Evolutionary conservation across 164 flowering plant genomes (phyloP), one percentile per base, ranked within the genome.

Genomic region (Dillenia turbinata): DNA sequence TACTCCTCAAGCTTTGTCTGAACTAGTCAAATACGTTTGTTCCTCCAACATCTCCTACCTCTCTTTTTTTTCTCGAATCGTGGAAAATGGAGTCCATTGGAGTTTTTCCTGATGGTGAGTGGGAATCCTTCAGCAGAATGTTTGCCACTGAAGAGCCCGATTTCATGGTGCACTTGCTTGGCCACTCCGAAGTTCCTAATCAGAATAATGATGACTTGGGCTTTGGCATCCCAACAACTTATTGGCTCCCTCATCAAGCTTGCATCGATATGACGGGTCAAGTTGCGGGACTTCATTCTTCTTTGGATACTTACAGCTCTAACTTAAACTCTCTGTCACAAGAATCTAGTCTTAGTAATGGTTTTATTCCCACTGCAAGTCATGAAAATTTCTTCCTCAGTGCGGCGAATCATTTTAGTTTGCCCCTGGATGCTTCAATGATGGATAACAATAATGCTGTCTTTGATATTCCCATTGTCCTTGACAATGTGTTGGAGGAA

Each of bases 31-130:
- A 9, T 9, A 59, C 11, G 44, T 1, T 60, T 48, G 5, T 33
- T 33, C 40, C 40, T 33, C 40, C 40, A 44, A 62, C 12, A 10
- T 13, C 48, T 50, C 63, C 54, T 50, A 45, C 49, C 22, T 9
- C n/a, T 44, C 22, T 9, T 12, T 44, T 11, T 24, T 22, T 9
- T 22, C 19, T 2, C 11, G 12, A 51, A 13, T 65, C 44, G 22
- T 44, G 12, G n/a, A 54, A 67, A 19, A 85, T 85, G 93, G 89
- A 87, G 73, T n/a, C 73, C 52, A 14, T 66, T n/a, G 84, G 75
- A 66, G 78, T 68, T 40, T 73, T 77, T 59, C 69, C 68, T 45
- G 77, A 73, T 48, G 75, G 70, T 44, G 86, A 82, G 61, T 82
- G 83, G 81, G 80, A 75, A 6, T 71, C 73, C 8, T 59, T 77